Base-by-base conservation (phyloP, 2,329 filamentous ascomycete species). In the Thielaviopsis ethacetica region DNA sequence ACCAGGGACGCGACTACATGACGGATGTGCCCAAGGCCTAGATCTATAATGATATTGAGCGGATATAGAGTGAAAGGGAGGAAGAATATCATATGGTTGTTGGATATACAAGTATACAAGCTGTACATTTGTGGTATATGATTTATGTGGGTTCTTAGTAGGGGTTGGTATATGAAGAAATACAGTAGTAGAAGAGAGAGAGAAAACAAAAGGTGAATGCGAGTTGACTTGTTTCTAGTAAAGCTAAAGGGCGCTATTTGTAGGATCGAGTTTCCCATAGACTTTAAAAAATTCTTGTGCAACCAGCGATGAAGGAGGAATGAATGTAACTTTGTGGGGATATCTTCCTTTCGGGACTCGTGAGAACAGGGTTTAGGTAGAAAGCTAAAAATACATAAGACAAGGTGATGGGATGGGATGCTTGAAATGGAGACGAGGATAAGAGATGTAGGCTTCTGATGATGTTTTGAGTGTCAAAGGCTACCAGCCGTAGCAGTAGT, bases 1-100 rank as follows among this genome's bases (percentile, higher is more conserved):
- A 77, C 66, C 68, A 80, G 65, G 83, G 84, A 80, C 73, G 78
- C 63, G 73, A 69, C 63, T 44, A 57, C 6, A 21, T 30, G 50
- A 27, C 47, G 53, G 54, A 58, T 50, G 50, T 41, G 13, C 53
- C 51, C 12, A 60, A 50, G 58, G 49, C 60, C 13, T 54, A 57
- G 27, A 53, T 30, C 47, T 55, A 55, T 49, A 59, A 61, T 52
- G 57, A 50, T 22, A 53, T 41, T 17, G 19, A 56, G 26, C 22
- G 24, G 17, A 47, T 34, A 26, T 24, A 44, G 44, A 57, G 55
- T 38, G 41, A 27, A 3, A 22, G 49, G 34, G 26, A 21, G 12
- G 21, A 41, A 34, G 47, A 26, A 54, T 49, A n/a, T 21, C n/a
- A 19, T 49, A 49, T 49, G 44, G 17, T 21, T 17, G n/a, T 21